Percentiles rank a stretch among this genome's conserved stretches.
phyloP scores from a whole-genome alignment of 352 stramenopile species.

The Peronospora belbahrii region DNA sequence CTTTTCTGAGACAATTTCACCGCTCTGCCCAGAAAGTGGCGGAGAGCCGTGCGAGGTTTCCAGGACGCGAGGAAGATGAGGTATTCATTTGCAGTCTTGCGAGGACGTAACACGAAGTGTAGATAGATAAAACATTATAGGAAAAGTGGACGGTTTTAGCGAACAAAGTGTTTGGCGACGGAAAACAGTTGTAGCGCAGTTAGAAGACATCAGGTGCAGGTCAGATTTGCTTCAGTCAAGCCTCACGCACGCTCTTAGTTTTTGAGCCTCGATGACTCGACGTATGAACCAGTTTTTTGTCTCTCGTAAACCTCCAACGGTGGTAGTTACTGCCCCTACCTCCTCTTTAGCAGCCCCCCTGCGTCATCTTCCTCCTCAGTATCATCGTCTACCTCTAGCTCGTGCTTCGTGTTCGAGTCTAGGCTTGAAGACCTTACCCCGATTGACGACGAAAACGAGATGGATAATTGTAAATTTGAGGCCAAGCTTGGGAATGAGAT shows the following conservation, averaged over 20 bases:
- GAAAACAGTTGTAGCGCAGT: conserved; percentile 10
- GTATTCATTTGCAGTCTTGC: conserved; percentile 28
- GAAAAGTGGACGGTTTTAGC: conserved; percentile 7
- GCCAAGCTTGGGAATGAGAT: conserved; percentile 33
- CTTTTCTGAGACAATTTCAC: conserved; percentile 26
- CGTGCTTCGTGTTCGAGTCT: conserved; percentile 13
- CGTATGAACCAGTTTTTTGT: conserved; percentile 25
- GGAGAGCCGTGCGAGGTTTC: conserved; percentile 24
- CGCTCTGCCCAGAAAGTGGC: conserved; percentile 21
- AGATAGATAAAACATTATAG: conserved; percentile 3
- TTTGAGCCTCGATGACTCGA: conserved; percentile 22
- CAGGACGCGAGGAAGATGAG: conserved; percentile 10
- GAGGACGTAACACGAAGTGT: conserved; percentile 14
- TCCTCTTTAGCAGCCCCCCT: conserved; percentile 8
- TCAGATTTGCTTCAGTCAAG: conserved; percentile 13
- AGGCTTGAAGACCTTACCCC: conserved; percentile 19
- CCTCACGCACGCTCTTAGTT: not conserved
- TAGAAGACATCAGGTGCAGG: conserved; percentile 19
- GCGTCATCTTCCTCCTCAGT: conserved; percentile 4
- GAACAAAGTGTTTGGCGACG: conserved; percentile 7
- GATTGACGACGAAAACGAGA: conserved; percentile 17
- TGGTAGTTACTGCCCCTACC: conserved; percentile 6
- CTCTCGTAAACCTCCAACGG: conserved; percentile 12
- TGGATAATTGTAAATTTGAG: conserved; percentile 29
- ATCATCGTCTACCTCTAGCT: conserved; percentile 8